phyloP scores from a whole-genome alignment of 1,284 basidiomycete genomes.

The Athelia sp. region DNA sequence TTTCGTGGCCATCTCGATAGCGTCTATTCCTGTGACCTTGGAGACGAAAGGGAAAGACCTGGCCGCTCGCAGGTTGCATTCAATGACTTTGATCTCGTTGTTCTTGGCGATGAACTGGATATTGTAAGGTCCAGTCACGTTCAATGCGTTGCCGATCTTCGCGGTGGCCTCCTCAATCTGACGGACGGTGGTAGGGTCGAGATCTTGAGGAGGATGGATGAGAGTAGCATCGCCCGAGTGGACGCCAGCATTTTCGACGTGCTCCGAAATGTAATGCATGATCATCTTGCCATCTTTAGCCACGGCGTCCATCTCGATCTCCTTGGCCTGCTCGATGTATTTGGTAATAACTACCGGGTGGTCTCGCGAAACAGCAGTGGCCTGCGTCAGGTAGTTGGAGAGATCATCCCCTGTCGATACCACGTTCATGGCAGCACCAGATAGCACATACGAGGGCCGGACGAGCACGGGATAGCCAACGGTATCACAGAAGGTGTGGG shows the following conservation, averaged over 20 bases:
- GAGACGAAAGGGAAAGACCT: conserved; percentile 99
- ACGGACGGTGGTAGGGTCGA: conserved; percentile 93
- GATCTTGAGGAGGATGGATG: conserved; percentile 96
- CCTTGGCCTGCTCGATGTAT: conserved; percentile 99
- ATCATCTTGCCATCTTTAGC: conserved; percentile 96
- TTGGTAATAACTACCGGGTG: conserved; percentile 99
- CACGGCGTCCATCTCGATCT: conserved; percentile 99
- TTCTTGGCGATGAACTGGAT: conserved; percentile 99
- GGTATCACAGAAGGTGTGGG: conserved; percentile 82
- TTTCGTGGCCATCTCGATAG: conserved; percentile 98
- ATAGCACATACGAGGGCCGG: conserved; percentile 96
- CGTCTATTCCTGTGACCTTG: conserved; percentile 96
- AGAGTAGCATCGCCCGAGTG: conserved; percentile 97
- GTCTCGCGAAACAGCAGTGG: conserved; percentile 95
- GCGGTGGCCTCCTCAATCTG: conserved; percentile 96
- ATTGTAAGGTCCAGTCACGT: conserved; percentile 98
- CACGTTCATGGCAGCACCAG: conserved; percentile 99
- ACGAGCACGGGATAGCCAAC: conserved; percentile 96
- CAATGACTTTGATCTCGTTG: conserved; percentile 99
- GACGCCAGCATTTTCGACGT: conserved; percentile 98
- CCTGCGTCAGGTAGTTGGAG: conserved; percentile 88
- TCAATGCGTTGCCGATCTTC: conserved; percentile 97
- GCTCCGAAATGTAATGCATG: conserved; percentile 99
- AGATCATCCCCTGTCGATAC: conserved; percentile 93
- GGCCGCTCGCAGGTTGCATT: conserved; percentile 97